Evolutionary conservation across 164 flowering plant genomes (phyloP).

Genomic region (Aristolochia fimbriata): DNA sequence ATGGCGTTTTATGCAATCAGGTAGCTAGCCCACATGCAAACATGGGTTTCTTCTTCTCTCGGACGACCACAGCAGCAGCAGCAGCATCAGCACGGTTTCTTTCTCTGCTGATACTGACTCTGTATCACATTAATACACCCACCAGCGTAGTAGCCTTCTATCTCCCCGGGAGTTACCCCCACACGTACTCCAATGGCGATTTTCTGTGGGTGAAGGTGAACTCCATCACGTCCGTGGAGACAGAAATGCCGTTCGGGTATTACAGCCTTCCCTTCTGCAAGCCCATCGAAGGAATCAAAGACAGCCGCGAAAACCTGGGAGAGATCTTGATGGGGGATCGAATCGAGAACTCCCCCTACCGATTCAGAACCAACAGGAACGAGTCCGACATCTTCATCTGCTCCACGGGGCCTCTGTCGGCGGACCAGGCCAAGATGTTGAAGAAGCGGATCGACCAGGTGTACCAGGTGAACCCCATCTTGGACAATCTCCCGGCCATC

Average conservation of each 20-base stretch:
- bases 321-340: slow-evolving; percentile 30
- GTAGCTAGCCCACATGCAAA: too few species aligned
- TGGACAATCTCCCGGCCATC: slow-evolving; percentile 39
- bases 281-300: slow-evolving; percentile 16
- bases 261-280: slow-evolving; percentile 24
- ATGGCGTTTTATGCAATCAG: too few species aligned
- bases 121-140: too few species aligned
- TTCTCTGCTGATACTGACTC: too few species aligned
- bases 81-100: too few species aligned
- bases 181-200: slow-evolving; percentile 15
- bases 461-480: slow-evolving; percentile 41
- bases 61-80: too few species aligned
- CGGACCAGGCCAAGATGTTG: slow-evolving; percentile 18
- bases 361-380: slow-evolving; percentile 18
- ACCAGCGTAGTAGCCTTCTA: slow-evolving; percentile 17
- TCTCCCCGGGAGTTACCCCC: slow-evolving; percentile 27
- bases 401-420: slow-evolving; percentile 13
- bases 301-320: slow-evolving; percentile 26
- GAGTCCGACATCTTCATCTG: slow-evolving; percentile 21
- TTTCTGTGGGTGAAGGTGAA: slow-evolving; percentile 19
- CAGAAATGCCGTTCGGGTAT: slow-evolving; percentile 26
- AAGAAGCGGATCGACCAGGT: slow-evolving; percentile 27
- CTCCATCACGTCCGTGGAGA: slow-evolving; percentile 27
- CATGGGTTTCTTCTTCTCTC: too few species aligned
- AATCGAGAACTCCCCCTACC: slow-evolving; percentile 25